phyloP scores from a whole-genome alignment of 345 rosid genomes.

The Trapa bicornis region DNA sequence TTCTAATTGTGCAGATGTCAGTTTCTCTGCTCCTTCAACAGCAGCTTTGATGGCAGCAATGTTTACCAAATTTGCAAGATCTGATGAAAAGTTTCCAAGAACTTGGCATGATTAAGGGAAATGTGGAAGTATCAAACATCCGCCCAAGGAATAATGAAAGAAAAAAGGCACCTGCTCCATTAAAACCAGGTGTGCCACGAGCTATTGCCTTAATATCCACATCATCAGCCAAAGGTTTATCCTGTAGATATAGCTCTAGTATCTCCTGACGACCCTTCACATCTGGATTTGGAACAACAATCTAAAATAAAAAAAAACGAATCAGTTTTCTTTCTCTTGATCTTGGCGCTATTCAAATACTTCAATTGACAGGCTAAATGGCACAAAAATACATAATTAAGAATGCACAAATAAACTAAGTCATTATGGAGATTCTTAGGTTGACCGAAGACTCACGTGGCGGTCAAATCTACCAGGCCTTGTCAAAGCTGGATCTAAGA shows the following conservation, averaged over 20 bases:
- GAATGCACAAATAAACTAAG: neutral
- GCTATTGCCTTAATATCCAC: conserved; percentile 90
- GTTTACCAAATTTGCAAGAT: conserved; percentile 92
- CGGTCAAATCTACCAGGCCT: conserved; percentile 99
- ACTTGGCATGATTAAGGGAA: neutral
- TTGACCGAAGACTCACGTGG: conserved; percentile 49
- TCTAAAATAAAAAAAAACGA: conserved; percentile 22
- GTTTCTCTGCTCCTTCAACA: conserved; percentile 83
- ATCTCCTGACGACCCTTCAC: conserved; percentile 92
- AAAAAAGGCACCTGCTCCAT: conserved; percentile 72
- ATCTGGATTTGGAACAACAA: conserved; percentile 93
- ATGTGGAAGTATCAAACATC: neutral
- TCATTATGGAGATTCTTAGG: neutral
- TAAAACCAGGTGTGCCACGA: conserved; percentile 97
- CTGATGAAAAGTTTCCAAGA: conserved; percentile 18
- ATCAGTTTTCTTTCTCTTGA: neutral
- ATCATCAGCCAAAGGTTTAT: conserved; percentile 77
- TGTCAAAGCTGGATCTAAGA: conserved; percentile 98
- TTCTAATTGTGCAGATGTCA: conserved; percentile 64
- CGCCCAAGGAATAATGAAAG: conserved; percentile 2
- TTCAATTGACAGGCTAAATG: neutral
- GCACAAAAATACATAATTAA: neutral
- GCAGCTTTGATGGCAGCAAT: conserved; percentile 99
- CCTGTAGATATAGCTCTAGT: conserved; percentile 88
- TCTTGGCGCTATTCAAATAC: neutral